Percentiles rank a stretch among this genome's conserved stretches.
Conservation (phyloP, 1,139 yeast species). For the Candida sanyaensis region DNA sequence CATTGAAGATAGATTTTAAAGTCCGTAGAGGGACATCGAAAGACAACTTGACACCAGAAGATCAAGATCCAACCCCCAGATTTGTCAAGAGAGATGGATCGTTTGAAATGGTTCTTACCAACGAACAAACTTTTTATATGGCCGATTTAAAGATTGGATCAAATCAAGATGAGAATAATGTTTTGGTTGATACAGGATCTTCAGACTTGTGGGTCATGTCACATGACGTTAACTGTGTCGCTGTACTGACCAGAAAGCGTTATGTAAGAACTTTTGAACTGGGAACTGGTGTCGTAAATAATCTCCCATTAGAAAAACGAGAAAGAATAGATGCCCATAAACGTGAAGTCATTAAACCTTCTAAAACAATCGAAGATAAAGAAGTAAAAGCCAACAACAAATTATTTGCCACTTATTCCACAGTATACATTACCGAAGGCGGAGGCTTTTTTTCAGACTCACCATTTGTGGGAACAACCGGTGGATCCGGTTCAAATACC, state of each 20-base stretch:
- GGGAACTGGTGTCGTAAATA: constrained; percentile 9
- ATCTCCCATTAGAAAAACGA: constrained; percentile 4
- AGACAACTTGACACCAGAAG: constrained; percentile 19
- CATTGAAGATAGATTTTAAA: constrained; percentile 25
- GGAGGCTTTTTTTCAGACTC: constrained; percentile 6
- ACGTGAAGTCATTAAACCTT: not conserved
- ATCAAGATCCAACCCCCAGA: constrained; percentile 12
- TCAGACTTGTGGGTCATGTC: constrained; percentile 51
- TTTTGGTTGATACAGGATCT: constrained; percentile 48
- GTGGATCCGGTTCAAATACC: constrained; percentile 13
- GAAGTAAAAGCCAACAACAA: constrained; percentile 2
- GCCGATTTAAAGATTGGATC: constrained; percentile 42
- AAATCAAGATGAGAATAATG: constrained; percentile 28
- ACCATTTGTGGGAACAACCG: constrained; percentile 6
- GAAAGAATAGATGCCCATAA: not conserved
- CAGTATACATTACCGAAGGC: constrained; percentile 7
- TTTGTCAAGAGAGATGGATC: constrained; percentile 40
- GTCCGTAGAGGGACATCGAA: constrained; percentile 27
- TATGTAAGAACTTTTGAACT: constrained; percentile 1
- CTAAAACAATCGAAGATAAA: not conserved
- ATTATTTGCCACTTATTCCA: constrained; percentile 6
- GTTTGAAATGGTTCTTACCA: constrained; percentile 39
- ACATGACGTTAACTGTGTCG: constrained; percentile 28
- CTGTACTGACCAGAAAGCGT: constrained; percentile 7
- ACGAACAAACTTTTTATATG: constrained; percentile 51